Base-by-base conservation (phyloP, 345 rosid genomes). In the Lepidium africanum region DNA sequence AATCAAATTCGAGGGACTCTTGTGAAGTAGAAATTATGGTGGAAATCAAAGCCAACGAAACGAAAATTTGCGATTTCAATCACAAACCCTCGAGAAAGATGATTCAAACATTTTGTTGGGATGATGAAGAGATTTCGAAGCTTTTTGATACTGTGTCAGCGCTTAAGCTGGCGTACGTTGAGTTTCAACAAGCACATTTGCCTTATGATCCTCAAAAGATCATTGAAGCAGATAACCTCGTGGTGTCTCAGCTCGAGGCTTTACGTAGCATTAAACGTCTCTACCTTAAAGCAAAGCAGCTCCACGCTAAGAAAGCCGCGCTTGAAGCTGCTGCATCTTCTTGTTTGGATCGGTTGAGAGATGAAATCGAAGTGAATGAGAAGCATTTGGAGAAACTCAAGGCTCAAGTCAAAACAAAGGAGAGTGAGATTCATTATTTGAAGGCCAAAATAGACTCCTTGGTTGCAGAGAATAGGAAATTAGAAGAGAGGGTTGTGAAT, bases 191-290 rank as follows among this genome's bases (percentile, higher is more conserved):
- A 77, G 86, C 86, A 51, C 92, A 83, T 74, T 33, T 81, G 50
- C 92, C 90, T 38, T 80, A 85, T 64, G 75, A 79, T 62, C 84
- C 83, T 0, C 78, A 79, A 27, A 87, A 83, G 78, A 82, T 87
- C 69, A 65, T 70, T n/a, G 77, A 83, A 67, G 84, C 88, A 6
- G 81, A 87, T 62, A 80, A 75, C 40, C 75, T 79, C 21, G 76
- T 85, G 9, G 81, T 81, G 32, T 70, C 83, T 71, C 75, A 83
- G 67, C 83, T 85, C 36, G 83, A 81, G 59, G 69, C 76, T 3
- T 64, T 87, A 30, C 68, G 80, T 9, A 77, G 63, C 64, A 51
- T 77, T 65, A 85, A 81, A 54, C 76, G 69, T 27, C 69, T 63
- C 6, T 78, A 49, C 30, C 77, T 74, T 37, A 80, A 76, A 43